Evolutionary conservation across 2,329 filamentous ascomycete genomes (phyloP).

Genomic region (Exophiala dermatitidis): DNA sequence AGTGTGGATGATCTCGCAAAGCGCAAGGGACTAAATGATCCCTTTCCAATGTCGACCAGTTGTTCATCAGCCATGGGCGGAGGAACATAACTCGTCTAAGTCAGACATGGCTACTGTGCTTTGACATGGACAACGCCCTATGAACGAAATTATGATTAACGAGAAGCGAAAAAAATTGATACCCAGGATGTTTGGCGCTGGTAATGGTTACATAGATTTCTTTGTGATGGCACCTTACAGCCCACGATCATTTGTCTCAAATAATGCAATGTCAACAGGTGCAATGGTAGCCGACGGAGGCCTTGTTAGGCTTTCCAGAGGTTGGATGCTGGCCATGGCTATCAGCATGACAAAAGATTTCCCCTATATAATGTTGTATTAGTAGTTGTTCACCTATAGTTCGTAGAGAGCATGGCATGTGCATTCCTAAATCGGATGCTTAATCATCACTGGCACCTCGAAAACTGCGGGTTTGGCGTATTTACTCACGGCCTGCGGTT

Average conservation of each 20-base stretch:
- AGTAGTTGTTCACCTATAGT: too few species aligned
- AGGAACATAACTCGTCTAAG: background rate
- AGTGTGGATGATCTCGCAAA: background rate
- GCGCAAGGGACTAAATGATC: background rate
- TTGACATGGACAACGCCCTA: background rate
- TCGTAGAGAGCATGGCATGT: background rate
- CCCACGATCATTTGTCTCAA: too few species aligned
- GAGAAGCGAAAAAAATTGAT: conserved; percentile 4
- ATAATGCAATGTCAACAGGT: too few species aligned
- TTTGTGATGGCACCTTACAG: too few species aligned
- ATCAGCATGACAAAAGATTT: too few species aligned
- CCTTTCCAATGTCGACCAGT: background rate
- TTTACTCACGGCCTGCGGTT: background rate
- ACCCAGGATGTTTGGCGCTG: conserved; percentile 1
- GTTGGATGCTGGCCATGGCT: too few species aligned
- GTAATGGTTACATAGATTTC: too few species aligned
- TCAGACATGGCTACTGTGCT: background rate
- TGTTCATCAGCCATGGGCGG: background rate
- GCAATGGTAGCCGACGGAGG: too few species aligned
- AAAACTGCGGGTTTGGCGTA: background rate
- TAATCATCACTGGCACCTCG: background rate
- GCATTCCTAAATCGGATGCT: background rate
- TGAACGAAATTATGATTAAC: conserved; percentile 3
- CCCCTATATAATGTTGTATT: too few species aligned
- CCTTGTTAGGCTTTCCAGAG: too few species aligned